Evolutionary conservation across 2,329 filamentous ascomycete species (phyloP), one percentile per base, ranked within the genome.

Genomic region (Leptographium galeiforme): DNA sequence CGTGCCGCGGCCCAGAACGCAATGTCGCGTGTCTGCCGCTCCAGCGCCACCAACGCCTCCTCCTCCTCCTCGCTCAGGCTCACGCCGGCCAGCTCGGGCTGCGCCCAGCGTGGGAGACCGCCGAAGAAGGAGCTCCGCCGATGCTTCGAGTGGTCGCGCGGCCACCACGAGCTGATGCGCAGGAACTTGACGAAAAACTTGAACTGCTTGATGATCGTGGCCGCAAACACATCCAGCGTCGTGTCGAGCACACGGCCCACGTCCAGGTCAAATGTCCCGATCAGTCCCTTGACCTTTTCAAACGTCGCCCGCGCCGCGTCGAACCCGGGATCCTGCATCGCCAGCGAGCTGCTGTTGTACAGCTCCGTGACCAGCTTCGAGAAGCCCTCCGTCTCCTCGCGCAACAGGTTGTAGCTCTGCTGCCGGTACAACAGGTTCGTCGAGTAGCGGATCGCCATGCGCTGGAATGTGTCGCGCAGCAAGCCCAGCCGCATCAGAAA

Each of bases 321-420:
- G 82, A 82, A n/a, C 85, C 84, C 25, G 16, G 54, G 50, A 40
- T 62, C 60, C 39, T 82, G 81, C 53, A 85, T 81, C 57, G 79
- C 81, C 60, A 83, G 84, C 62, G 86, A 88, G 0, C 56, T 56
- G 51, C 87, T 94, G 8, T 89, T 91, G 68, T 96, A 98, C 36
- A 97, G 82, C 66, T 98, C 93, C 0, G 91, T 96, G 56, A 95
- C 82, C 48, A 98, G 79, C 67, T 98, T 98, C 0, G 93, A 90
- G 65, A 95, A 98, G 43, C 94, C 93, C 69, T 98, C 93, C 0
- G 89, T 89, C 68, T 98, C 93, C 70, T 98, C 93, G 46, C 93
- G 84, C 19, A 98, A 73, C 8, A 98, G 72, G 63, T 98, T 98
- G 73, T 95, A 97, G 67, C 95, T 97, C 14, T 91, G 89, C 68